phyloP scores from a whole-genome alignment of 345 rosid species.

The Arabis hirsuta region DNA sequence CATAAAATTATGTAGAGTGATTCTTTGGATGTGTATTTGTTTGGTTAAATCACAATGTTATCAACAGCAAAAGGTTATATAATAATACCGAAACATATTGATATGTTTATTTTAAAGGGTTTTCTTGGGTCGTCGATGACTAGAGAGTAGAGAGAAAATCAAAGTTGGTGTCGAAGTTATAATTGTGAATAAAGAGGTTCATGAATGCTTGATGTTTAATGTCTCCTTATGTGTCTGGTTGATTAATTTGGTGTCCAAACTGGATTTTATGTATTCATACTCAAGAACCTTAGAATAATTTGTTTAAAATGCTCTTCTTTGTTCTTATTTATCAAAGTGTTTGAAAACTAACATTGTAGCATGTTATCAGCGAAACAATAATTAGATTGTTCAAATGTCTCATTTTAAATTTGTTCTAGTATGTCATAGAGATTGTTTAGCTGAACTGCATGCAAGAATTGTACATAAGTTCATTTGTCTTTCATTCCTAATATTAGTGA shows the following conservation, averaged over 20 bases:
- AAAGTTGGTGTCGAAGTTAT: not conserved
- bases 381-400: no score
- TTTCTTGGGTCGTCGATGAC: slow-evolving; percentile 6
- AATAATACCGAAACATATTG: not conserved
- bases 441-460: no score
- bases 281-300: not conserved
- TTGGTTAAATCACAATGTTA: not conserved
- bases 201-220: not conserved
- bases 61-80: not conserved
- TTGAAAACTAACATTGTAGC: not conserved
- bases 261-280: no score
- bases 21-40: not conserved
- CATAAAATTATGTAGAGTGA: not conserved
- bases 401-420: no score
- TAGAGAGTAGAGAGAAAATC: not conserved
- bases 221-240: not conserved
- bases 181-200: not conserved
- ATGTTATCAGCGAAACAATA: not conserved
- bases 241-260: not conserved
- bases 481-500: no score
- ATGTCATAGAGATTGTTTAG: no score
- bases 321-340: no score
- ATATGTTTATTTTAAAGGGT: not conserved
- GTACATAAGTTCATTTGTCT: not conserved
- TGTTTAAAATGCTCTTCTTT: not conserved